Base-by-base conservation (phyloP, 331 rosid species). In the Rhamnella rubrinervis region DNA sequence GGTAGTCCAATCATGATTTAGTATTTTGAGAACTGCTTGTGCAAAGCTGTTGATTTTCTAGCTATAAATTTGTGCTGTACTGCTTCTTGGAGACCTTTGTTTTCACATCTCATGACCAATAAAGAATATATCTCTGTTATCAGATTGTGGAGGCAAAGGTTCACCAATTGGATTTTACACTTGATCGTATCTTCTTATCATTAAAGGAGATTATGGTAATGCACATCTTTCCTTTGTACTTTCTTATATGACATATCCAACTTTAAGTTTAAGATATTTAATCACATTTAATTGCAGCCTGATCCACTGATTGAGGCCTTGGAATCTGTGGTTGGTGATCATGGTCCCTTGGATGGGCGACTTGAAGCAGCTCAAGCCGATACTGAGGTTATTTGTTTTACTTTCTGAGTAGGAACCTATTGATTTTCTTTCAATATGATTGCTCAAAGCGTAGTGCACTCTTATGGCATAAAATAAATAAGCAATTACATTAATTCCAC, bases 121-220 rank as follows among this genome's bases (percentile, higher is more conserved):
- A 55, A 71, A 59, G 50, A 47, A 63, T 58, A 61, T 47, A 58
- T 46, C 74, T 76, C 64, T 74, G 61, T 55, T 80, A 77, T 77
- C 91, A 95, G 98, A 87, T 85, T 53, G 71, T 91, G 55, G 97
- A 91, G 77, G 97, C 98, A 67, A 95, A 95, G 83, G 98, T 95
- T 85, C 83, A 66, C 81, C 95, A 87, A 40, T 72, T 95, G 85
- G 80, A 95, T 86, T 83, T 82, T 75, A 56, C 85, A 17, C 96
- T 78, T 57, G 93, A 75, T 46, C 95, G 97, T 78, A 85, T 95
- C 74, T 85, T 83, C 71, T 80, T 95, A 74, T 95, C 97, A 21
- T 61, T 95, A 39, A 95, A 87, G 87, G 95, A 85, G 82, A 74
- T 89, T 72, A 84, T 65, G 90, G 98, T 91, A 87, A 76, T 49